Conservation (phyloP, 2,329 filamentous ascomycete species). For the Colletotrichum camelliae region DNA sequence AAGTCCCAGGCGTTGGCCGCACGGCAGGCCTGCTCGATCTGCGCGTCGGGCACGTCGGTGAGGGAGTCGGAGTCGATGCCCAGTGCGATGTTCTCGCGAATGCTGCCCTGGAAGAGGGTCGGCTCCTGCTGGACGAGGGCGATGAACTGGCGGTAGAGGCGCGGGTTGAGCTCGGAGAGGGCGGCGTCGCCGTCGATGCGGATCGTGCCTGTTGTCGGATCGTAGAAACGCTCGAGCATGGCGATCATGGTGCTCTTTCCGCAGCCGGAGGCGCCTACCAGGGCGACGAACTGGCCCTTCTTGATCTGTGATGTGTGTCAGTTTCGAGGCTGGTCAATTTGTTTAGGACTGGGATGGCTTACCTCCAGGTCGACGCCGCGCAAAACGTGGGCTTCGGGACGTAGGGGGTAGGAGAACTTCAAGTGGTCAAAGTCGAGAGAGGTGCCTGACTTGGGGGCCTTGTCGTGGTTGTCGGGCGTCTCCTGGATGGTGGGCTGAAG, state of each 20-base stretch:
- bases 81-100: constrained; percentile 51
- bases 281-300: constrained; percentile 55
- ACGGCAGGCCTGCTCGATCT: constrained; percentile 48
- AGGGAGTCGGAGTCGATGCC: constrained; percentile 29
- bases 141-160: constrained; percentile 56
- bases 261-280: constrained; percentile 62
- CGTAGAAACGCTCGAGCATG: constrained; percentile 52
- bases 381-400: constrained; percentile 44
- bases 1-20: constrained; percentile 57
- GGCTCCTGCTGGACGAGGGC: constrained; percentile 65
- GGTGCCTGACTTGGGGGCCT: constrained; percentile 36
- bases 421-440: constrained; percentile 58
- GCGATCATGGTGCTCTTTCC: constrained; percentile 68
- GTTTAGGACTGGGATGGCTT: not conserved
- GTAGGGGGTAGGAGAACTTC: constrained; percentile 67
- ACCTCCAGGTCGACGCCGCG: constrained; percentile 46
- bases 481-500: constrained; percentile 47
- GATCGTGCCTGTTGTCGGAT: constrained; percentile 50
- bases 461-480: constrained; percentile 42
- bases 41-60: constrained; percentile 31
- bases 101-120: constrained; percentile 52
- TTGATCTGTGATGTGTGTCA: constrained; percentile 34
- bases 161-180: constrained; percentile 46
- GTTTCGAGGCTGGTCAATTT: not conserved
- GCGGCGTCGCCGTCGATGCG: constrained; percentile 49